phyloP scores from a whole-genome alignment of 164 flowering plant genomes.

The Vitis amurensis region DNA sequence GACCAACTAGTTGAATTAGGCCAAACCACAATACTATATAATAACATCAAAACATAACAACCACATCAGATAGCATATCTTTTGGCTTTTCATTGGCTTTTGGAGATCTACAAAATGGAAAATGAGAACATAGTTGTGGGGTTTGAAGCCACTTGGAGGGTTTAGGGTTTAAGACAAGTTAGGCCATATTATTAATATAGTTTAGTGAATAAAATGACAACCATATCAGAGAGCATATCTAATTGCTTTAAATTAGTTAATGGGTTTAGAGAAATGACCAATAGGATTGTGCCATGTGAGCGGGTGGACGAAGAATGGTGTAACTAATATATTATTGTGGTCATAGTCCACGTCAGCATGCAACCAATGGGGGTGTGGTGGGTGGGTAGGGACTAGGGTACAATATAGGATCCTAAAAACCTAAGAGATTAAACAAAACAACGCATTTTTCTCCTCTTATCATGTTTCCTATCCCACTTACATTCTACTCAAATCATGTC shows the following conservation, averaged over 20 bases:
- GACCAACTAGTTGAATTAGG: conserved; percentile 29
- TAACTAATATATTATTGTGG: no score
- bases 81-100: neutral
- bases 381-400: no score
- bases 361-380: neutral
- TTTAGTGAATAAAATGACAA: neutral
- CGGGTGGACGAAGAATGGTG: no score
- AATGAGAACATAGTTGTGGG: neutral
- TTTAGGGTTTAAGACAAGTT: neutral
- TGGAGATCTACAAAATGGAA: neutral
- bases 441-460: conserved; percentile 22
- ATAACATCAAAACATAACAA: neutral
- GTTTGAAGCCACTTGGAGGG: neutral
- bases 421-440: conserved; percentile 17
- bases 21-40: conserved; percentile 2
- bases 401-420: conserved; percentile 4
- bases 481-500: conserved; percentile 40
- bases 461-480: conserved; percentile 36
- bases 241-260: neutral
- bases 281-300: neutral
- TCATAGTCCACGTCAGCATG: neutral
- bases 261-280: conserved; percentile 2
- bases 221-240: conserved; percentile 3
- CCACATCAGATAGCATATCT: neutral
- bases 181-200: neutral